Evolutionary conservation across 805 yeast species (phyloP).

Genomic region (Ogataea polymorpha): DNA sequence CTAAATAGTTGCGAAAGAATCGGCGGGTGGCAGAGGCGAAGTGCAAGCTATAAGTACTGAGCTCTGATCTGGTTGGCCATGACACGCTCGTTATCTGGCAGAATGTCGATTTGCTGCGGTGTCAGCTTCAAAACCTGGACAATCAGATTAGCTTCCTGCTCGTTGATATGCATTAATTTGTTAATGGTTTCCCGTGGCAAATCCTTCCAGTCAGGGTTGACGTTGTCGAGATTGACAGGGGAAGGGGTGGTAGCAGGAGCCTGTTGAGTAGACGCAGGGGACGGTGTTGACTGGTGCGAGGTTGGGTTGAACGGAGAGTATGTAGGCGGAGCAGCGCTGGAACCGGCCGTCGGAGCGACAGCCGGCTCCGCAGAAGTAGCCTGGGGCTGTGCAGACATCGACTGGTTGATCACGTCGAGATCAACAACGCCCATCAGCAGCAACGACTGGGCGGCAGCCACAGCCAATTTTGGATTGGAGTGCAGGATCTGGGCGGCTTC

Average conservation of each 20-base stretch:
- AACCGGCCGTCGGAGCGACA: conserved; percentile 8
- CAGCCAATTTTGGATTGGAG: conserved; percentile 54
- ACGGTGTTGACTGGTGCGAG: conserved; percentile 18
- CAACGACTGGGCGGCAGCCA: conserved; percentile 70
- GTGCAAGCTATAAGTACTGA: conserved; percentile 42
- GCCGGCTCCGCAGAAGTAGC: conserved; percentile 8
- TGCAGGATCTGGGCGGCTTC: conserved; percentile 53
- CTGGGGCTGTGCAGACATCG: conserved; percentile 32
- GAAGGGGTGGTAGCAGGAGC: conserved; percentile 13
- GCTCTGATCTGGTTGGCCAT: conserved; percentile 55
- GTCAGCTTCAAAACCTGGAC: conserved; percentile 52
- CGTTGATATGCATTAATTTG: conserved; percentile 50
- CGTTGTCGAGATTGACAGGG: conserved; percentile 16
- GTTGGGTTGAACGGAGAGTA: conserved; percentile 21
- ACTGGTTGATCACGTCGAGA: conserved; percentile 60
- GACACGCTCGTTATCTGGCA: conserved; percentile 49
- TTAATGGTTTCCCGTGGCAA: conserved; percentile 47
- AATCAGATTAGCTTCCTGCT: conserved; percentile 55
- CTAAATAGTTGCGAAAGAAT: conserved; percentile 11
- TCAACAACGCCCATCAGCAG: conserved; percentile 76
- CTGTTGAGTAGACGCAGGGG: conserved; percentile 20
- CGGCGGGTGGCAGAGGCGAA: conserved; percentile 9
- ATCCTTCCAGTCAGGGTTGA: conserved; percentile 44
- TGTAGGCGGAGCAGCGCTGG: conserved; percentile 7
- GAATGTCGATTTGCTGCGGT: conserved; percentile 44